Base-by-base conservation (phyloP, 1,139 yeast genomes). In the Magnusiomyces clavatus region DNA sequence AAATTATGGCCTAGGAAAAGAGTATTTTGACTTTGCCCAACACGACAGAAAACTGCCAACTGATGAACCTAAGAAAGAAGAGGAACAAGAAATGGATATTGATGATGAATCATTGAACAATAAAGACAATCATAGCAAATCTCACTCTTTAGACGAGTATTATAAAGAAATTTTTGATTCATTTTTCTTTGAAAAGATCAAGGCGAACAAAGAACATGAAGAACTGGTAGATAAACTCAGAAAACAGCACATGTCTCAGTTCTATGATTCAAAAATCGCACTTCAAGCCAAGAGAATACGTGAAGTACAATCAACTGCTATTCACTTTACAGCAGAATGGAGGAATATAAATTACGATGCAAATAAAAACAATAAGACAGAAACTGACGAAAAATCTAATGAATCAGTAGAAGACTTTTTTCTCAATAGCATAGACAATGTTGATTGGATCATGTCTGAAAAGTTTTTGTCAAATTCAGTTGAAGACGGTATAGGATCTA, bases 1-100 rank as follows among this genome's bases (percentile, higher is more conserved):
- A 14, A 35, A 20, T n/a, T 44, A 44, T 11, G 47, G 47, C 2
- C 31, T 44, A 11, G 47, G 47, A 14, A 36, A 17, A 14, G 47
- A 44, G n/a, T 44, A 35, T 36, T 44, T 44, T 44, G 24, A 31
- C 3, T 31, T 12, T 14, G 10, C 43, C 6, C 31, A 24, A 8
- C 31, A 24, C 8, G 6, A 24, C 4, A 24, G 31, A 8, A 24
- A 4, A 24, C 31, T 8, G 8, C 4, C 31, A 24, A 24, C 31
- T 24, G 6, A 8, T 24, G 31, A 4, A 24, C 8, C 8, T 8
- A 24, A 8, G 8, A 24, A 24, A 5, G 31, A 24, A 24, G 31
- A 24, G 31, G 31, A 24, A 24, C 6, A 24, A 8, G 31, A 24
- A 8, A 24, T 24, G 31, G 31, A 24, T 24, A 24, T n/a, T 14